phyloP scores from a whole-genome alignment of 495 filamentous ascomycete species.

The Aspergillus saccharolyticus region DNA sequence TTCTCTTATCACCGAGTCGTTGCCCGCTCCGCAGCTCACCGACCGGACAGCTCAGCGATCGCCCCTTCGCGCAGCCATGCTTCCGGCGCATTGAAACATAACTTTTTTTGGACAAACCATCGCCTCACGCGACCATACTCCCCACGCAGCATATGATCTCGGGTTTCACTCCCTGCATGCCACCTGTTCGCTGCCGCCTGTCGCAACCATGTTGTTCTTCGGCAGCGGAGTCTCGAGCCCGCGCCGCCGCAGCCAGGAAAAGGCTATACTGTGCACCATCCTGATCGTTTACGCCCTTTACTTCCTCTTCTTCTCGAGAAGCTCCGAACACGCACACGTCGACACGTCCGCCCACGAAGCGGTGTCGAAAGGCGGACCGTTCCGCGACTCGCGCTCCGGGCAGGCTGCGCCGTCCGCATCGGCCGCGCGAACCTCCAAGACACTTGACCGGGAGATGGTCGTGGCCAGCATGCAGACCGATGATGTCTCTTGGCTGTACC shows the following conservation, averaged over 20 bases:
- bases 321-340: constrained; percentile 16
- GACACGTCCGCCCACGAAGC: constrained; percentile 23
- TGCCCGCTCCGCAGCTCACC: neutral
- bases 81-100: neutral
- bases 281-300: constrained; percentile 37
- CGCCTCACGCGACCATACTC: neutral
- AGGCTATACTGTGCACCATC: constrained; percentile 39
- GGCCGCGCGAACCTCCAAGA: constrained; percentile 10
- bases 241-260: constrained; percentile 40
- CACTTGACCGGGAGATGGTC: constrained; percentile 46
- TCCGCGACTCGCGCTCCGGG: constrained; percentile 23
- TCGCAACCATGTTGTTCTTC: constrained; percentile 33
- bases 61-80: constrained; percentile 2
- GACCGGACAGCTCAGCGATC: neutral
- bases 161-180: neutral
- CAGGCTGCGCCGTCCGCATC: constrained; percentile 20
- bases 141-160: neutral
- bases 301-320: constrained; percentile 35
- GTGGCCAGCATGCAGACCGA: constrained; percentile 50
- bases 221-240: constrained; percentile 35
- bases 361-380: constrained; percentile 12
- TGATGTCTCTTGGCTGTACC: constrained; percentile 52
- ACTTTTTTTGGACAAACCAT: neutral
- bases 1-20: neutral
- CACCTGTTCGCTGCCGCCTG: constrained; percentile 8